These are phyloP conservation scores for Chamaecyparis obtusa DNA, from an alignment of 75 land plant species.

Conservation along the genomic window DNA sequence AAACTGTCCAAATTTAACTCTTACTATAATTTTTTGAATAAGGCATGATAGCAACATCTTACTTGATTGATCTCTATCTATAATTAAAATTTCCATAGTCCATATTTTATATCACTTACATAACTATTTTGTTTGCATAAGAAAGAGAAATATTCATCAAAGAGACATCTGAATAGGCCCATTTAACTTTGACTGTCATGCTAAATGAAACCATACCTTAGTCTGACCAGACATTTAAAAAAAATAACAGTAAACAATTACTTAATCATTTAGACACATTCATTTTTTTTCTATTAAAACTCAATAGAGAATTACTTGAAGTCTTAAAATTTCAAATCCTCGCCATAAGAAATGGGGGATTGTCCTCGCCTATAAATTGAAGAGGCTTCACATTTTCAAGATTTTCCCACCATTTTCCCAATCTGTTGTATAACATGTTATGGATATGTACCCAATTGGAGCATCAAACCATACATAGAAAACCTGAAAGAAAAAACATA, in stretches of 20 bases:
- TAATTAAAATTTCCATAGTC: neutral
- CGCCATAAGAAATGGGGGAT: conserved; percentile 98
- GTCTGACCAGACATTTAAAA: neutral
- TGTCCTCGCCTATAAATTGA: conserved; percentile 99
- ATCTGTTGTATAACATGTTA: conserved; percentile 87
- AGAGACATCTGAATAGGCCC: neutral
- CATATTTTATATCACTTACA: neutral
- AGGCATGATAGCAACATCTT: neutral
- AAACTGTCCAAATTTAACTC: neutral
- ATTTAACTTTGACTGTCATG: neutral
- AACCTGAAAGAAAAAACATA: conserved; percentile 57
- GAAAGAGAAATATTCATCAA: neutral
- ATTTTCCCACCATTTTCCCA: conserved; percentile 99
- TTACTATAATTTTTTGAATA: neutral
- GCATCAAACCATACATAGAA: conserved; percentile 99
- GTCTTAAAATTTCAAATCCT: conserved; percentile 20
- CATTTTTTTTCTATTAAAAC: no score
- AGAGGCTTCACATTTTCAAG: conserved; percentile 89
- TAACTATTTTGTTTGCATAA: neutral
- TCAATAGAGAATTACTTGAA: no score
- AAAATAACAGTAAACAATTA: no score
- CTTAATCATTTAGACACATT: no score
- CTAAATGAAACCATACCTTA: neutral
- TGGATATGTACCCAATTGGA: conserved; percentile 96
- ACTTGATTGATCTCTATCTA: neutral